phyloP scores from a whole-genome alignment of 805 yeast genomes.

The Nematodospora valgi region DNA sequence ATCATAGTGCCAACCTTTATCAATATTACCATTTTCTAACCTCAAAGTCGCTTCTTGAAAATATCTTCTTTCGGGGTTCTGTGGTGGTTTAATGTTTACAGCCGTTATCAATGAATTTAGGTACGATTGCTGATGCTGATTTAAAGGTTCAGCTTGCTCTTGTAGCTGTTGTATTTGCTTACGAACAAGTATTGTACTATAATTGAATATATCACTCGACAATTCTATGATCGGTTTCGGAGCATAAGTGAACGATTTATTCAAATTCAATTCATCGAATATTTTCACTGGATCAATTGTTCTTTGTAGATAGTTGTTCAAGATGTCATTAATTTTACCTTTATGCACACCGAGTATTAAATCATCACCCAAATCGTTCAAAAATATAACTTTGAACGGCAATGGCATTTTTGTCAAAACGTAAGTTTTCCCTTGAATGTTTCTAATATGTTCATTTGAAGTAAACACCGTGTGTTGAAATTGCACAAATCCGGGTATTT shows the following conservation, averaged over 20 bases:
- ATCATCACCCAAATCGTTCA: constrained; percentile 25
- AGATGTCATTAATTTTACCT: constrained; percentile 10
- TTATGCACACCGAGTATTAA: constrained; percentile 21
- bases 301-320: constrained; percentile 6
- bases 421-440: constrained; percentile 35
- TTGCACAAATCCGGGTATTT: constrained; percentile 38
- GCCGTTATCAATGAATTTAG: constrained; percentile 2
- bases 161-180: neutral
- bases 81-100: neutral
- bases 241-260: neutral
- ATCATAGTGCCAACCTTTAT: constrained; percentile 55
- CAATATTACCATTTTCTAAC: constrained; percentile 28
- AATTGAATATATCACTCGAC: constrained; percentile 1
- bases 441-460: constrained; percentile 28
- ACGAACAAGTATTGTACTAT: constrained; percentile 1
- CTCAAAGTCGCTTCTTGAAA: constrained; percentile 32
- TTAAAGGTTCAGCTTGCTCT: constrained; percentile 5
- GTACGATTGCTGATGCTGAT: constrained; percentile 20
- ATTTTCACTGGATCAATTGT: constrained; percentile 29
- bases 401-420: constrained; percentile 30
- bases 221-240: constrained; percentile 1
- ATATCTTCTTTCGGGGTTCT: constrained; percentile 21
- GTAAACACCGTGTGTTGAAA: constrained; percentile 19
- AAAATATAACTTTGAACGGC: constrained; percentile 30
- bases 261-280: constrained; percentile 17